phyloP scores from a whole-genome alignment of 805 yeast genomes.

The Ogataea siamensis region DNA sequence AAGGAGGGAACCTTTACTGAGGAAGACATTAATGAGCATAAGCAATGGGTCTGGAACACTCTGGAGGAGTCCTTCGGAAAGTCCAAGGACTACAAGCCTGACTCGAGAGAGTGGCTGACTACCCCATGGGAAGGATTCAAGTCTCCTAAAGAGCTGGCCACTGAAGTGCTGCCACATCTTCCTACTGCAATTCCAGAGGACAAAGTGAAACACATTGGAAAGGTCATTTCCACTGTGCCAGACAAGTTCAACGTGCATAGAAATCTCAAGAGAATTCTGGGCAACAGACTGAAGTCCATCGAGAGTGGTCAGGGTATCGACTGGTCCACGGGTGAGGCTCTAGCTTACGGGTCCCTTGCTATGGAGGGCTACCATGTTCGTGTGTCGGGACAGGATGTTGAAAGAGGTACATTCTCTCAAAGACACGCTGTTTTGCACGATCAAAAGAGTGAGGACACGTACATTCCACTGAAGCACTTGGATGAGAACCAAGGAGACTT shows the following conservation, averaged over 20 bases:
- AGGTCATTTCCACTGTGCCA: slow-evolving; percentile 79
- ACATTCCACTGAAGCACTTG: slow-evolving; percentile 82
- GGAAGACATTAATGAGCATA: slow-evolving; percentile 92
- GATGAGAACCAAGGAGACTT: slow-evolving; percentile 82
- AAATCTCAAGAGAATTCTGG: slow-evolving; percentile 92
- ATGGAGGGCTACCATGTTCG: slow-evolving; percentile 95
- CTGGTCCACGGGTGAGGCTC: slow-evolving; percentile 99
- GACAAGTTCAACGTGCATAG: slow-evolving; percentile 85
- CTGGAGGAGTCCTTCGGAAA: slow-evolving; percentile 88
- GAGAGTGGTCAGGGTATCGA: slow-evolving; percentile 93
- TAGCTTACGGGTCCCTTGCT: slow-evolving; percentile 91
- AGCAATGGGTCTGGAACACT: slow-evolving; percentile 94
- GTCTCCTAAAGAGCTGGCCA: slow-evolving; percentile 94
- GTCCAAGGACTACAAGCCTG: slow-evolving; percentile 86
- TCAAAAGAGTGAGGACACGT: slow-evolving; percentile 78
- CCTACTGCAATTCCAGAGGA: slow-evolving; percentile 86
- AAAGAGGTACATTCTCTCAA: slow-evolving; percentile 99
- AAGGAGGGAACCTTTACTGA: slow-evolving; percentile 85
- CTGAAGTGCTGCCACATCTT: slow-evolving; percentile 91
- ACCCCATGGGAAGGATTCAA: slow-evolving; percentile 99
- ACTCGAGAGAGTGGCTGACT: slow-evolving; percentile 95
- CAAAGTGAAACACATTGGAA: slow-evolving; percentile 75
- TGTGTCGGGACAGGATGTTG: slow-evolving; percentile 99
- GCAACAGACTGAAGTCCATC: slow-evolving; percentile 75
- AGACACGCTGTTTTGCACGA: slow-evolving; percentile 98